Conservation (phyloP, 108 stramenopile genomes). For the Skeletonema grethae region DNA sequence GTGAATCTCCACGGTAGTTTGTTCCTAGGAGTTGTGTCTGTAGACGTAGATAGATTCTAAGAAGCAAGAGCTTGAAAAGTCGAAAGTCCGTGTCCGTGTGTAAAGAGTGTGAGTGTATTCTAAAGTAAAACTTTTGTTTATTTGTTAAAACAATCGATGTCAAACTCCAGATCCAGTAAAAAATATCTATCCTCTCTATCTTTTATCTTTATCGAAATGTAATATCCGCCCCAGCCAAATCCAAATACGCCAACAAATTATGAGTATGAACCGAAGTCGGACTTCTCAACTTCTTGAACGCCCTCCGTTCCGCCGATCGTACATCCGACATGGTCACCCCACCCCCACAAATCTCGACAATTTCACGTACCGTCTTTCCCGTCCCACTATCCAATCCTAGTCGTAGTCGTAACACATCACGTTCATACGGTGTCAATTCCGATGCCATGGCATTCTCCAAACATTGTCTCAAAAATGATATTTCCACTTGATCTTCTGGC, state of each 20-base stretch:
- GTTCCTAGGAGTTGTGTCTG: too few species aligned
- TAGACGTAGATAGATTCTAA: too few species aligned
- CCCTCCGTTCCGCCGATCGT: constrained; percentile 57
- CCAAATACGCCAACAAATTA: constrained; percentile 64
- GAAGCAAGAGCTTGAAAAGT: too few species aligned
- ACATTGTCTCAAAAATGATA: constrained; percentile 73
- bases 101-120: too few species aligned
- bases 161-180: too few species aligned
- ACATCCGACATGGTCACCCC: constrained; percentile 56
- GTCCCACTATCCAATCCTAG: constrained; percentile 82
- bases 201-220: too few species aligned
- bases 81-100: too few species aligned
- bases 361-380: constrained; percentile 61
- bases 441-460: constrained; percentile 84
- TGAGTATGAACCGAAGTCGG: constrained; percentile 65
- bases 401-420: constrained; percentile 77
- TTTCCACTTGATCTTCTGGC: constrained; percentile 78
- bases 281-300: constrained; percentile 72
- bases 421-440: constrained; percentile 80
- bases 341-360: constrained; percentile 66
- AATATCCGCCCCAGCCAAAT: constrained; percentile 54
- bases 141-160: too few species aligned
- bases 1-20: too few species aligned
- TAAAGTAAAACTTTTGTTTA: too few species aligned
- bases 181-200: too few species aligned